Evolutionary conservation across 148 eudicot genomes (phyloP).

Genomic region (Chenopodium formosanum): DNA sequence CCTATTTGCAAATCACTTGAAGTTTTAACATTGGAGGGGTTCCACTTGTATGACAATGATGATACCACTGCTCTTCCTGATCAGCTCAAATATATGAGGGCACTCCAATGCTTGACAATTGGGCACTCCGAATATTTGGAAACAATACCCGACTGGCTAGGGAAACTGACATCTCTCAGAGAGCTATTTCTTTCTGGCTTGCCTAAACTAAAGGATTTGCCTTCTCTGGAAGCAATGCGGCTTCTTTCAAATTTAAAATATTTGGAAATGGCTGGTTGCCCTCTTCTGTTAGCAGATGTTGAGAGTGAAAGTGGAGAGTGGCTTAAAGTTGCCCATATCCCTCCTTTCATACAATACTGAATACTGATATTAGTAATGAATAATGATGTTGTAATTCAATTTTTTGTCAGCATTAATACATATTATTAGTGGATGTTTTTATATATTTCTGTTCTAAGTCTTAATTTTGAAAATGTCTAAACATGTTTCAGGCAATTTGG

Average conservation of each 20-base stretch:
- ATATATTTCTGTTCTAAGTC: too few relatives aligned
- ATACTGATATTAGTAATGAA: too few relatives aligned
- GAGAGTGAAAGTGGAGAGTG: neutral
- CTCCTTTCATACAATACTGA: neutral
- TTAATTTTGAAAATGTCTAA: too few relatives aligned
- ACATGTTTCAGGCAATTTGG: too few relatives aligned
- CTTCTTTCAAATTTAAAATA: neutral
- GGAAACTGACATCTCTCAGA: slow-evolving; percentile 1
- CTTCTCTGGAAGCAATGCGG: neutral
- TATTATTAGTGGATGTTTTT: too few relatives aligned
- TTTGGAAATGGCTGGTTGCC: neutral
- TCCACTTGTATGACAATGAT: neutral
- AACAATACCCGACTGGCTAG: slow-evolving; percentile 10
- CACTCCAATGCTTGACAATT: neutral
- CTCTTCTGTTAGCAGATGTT: neutral
- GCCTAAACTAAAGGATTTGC: neutral
- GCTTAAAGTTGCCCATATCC: neutral
- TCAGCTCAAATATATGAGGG: neutral
- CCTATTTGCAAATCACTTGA: neutral
- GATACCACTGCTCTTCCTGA: neutral
- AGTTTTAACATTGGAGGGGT: neutral
- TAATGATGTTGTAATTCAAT: too few relatives aligned
- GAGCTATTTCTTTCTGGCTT: neutral
- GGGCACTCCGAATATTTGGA: neutral
- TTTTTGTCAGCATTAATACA: too few relatives aligned